These are phyloP conservation scores for Cyclospora cayetanensis DNA, from an alignment of 169 alveolate species.

Conservation along the genomic window DNA sequence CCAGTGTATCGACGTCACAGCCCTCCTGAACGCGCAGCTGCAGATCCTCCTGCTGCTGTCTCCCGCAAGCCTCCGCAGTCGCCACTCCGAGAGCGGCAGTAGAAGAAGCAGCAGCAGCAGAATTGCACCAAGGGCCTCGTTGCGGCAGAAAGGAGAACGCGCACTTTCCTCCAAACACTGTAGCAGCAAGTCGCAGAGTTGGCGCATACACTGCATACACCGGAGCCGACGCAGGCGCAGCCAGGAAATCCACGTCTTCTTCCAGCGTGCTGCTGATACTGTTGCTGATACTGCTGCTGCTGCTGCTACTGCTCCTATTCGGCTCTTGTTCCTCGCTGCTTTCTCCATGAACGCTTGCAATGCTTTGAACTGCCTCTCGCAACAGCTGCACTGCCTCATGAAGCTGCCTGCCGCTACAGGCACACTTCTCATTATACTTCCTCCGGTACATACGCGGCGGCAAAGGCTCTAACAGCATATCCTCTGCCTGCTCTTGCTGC, in stretches of 20 bases:
- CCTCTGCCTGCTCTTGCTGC: slow-evolving; percentile 32
- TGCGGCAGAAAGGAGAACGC: not conserved
- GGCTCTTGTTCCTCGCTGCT: not conserved
- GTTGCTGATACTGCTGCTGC: not conserved
- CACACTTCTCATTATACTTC: no score
- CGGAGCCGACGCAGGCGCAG: not conserved
- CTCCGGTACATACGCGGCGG: no score
- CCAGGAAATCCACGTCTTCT: not conserved
- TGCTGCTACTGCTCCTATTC: not conserved
- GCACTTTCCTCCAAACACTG: slow-evolving; percentile 28
- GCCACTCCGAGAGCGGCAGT: not conserved
- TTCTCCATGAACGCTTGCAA: not conserved
- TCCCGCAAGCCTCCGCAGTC: not conserved
- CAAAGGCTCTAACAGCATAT: no score
- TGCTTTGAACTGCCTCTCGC: not conserved
- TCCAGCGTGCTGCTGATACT: not conserved
- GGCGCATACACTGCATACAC: slow-evolving; percentile 17
- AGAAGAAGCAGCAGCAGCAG: not conserved
- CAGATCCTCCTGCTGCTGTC: not conserved
- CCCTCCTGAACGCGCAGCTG: not conserved
- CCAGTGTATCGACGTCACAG: not conserved
- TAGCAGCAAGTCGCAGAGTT: slow-evolving; percentile 16
- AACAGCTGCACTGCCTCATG: slow-evolving; percentile 4
- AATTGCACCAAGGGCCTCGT: not conserved
- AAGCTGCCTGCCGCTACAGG: slow-evolving; percentile 22